phyloP scores from a whole-genome alignment of 306 rosid species.

The Rubus parviflorus region DNA sequence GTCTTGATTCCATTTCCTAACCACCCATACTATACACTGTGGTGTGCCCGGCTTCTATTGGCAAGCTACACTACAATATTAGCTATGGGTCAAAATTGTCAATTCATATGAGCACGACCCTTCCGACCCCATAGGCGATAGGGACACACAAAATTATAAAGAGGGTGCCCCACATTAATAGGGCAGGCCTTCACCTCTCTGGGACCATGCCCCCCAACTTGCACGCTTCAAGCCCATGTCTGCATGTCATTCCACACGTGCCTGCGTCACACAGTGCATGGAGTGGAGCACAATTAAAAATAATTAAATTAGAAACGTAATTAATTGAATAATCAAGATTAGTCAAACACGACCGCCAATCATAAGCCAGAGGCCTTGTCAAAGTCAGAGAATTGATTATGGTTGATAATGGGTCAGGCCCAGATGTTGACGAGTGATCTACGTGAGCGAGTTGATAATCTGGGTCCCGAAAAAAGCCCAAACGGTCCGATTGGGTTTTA shows the following conservation, averaged over 20 bases:
- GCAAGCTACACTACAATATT: not conserved
- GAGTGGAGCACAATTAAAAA: no score
- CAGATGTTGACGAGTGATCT: not conserved
- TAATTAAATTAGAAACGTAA: no score
- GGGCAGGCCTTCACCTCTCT: not conserved
- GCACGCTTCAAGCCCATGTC: not conserved
- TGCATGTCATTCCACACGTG: not conserved
- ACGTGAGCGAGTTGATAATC: no score
- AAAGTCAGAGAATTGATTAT: not conserved
- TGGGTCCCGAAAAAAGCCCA: not conserved
- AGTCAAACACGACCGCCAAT: not conserved
- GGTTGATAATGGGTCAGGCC: not conserved
- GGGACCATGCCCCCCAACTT: not conserved
- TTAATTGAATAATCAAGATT: no score
- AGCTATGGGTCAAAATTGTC: not conserved
- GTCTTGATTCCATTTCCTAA: not conserved
- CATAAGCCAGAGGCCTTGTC: not conserved
- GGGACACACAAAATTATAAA: no score
- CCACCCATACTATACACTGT: not conserved
- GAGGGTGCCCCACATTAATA: not conserved
- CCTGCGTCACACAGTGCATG: not conserved
- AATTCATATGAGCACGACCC: constrained; percentile 3
- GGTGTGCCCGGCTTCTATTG: not conserved
- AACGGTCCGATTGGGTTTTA: not conserved
- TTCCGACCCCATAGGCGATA: not conserved